Evolutionary conservation across 805 yeast genomes (phyloP).

Genomic region (Brettanomyces sp.): DNA sequence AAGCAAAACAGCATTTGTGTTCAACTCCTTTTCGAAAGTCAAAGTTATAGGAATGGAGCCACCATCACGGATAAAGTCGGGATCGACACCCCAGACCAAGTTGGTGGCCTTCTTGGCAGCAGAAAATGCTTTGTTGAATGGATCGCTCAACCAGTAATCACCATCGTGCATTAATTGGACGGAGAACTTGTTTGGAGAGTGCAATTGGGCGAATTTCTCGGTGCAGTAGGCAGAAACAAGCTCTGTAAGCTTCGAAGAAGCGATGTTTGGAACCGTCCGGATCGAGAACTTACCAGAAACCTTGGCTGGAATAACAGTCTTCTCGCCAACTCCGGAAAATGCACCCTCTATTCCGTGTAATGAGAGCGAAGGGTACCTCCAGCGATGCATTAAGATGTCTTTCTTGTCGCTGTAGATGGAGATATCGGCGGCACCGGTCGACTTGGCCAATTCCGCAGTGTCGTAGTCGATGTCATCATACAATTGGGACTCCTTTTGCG

Average conservation of each 20-base stretch:
- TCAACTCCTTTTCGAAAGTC: constrained; percentile 81
- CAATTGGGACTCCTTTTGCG: constrained; percentile 65
- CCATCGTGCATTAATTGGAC: constrained; percentile 89
- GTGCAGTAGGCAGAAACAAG: constrained; percentile 65
- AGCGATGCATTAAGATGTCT: constrained; percentile 90
- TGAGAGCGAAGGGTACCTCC: constrained; percentile 97
- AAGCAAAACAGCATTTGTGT: constrained; percentile 76
- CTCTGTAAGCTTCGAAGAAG: constrained; percentile 67
- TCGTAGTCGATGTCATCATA: constrained; percentile 84
- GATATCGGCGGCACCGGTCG: constrained; percentile 74
- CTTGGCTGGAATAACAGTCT: constrained; percentile 94
- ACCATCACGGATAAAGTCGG: constrained; percentile 97
- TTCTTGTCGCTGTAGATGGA: constrained; percentile 69
- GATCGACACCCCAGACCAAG: constrained; percentile 89
- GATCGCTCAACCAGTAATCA: constrained; percentile 92
- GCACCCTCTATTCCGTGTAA: constrained; percentile 98
- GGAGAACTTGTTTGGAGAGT: constrained; percentile 66
- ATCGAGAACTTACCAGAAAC: constrained; percentile 93
- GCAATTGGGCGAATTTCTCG: constrained; percentile 52
- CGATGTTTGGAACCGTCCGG: constrained; percentile 94
- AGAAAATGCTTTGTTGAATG: constrained; percentile 82
- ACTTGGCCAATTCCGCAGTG: constrained; percentile 74
- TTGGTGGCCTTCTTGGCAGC: constrained; percentile 95
- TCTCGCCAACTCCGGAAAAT: constrained; percentile 89
- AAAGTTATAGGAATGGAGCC: constrained; percentile 97